Base-by-base conservation (phyloP, 352 stramenopile genomes). In the Pythium grandisporangium region DNA sequence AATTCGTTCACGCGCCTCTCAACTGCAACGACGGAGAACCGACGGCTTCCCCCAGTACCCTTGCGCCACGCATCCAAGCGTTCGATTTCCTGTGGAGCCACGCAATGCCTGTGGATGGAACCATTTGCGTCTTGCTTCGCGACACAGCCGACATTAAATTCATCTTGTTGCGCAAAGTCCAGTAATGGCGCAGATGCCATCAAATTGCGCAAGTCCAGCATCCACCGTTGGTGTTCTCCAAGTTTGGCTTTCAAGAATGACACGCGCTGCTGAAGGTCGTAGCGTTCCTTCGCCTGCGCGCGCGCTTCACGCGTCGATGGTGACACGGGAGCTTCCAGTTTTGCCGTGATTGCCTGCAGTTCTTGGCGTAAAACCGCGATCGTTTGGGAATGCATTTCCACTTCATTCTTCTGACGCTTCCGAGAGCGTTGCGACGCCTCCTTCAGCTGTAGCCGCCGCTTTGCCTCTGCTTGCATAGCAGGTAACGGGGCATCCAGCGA, bases 341-440 rank as follows among this genome's bases (percentile, higher is more conserved):
- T 39, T 4, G 42, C 29, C 41, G 61, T 44, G 22, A 70, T n/a
- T 20, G 59, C 32, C 1, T 46, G 45, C 27, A 78, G 58, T 23
- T 84, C 53, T 6, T 57, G 49, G 17, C 56, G 55, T 14, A 78
- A 29, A 13, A 37, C 48, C 5, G 57, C 53, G 25, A 74, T 66
- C 27, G 74, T 49, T 0, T 32, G 39, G 24, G 55, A 41, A 30
- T 63, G 66, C 16, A 68, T 42, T 19, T 51, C 51, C 1, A 42
- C 21, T n/a, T 85, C 66, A 11, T 58, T n/a, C 34, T 71, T 79
- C 25, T 75, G 71, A 13, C 67, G 70, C 45, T 79, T 83, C 17
- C 63, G 58, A 5, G 53, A 61, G 5, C 54, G 51, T 16, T 60
- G 45, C 14, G 54, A 58, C 0, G 42, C 46, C 13, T 49, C 37